phyloP scores from a whole-genome alignment of 345 rosid species.

The Draba incana region DNA sequence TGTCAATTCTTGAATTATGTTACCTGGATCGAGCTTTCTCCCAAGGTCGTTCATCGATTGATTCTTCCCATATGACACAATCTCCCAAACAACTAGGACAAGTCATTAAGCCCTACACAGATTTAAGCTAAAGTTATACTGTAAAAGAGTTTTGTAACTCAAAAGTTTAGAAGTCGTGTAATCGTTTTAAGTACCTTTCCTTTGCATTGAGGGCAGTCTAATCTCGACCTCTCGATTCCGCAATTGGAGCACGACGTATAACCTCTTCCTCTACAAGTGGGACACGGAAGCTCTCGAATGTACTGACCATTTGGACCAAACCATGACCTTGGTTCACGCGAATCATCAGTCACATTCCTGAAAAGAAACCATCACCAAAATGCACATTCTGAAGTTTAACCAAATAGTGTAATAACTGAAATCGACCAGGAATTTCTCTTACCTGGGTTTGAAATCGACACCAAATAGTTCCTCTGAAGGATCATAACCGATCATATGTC shows the following conservation, averaged over 20 bases:
- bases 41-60: constrained; percentile 92
- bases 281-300: constrained; percentile 93
- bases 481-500: constrained; percentile 66
- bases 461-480: constrained; percentile 79
- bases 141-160: background rate
- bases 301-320: constrained; percentile 95
- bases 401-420: background rate
- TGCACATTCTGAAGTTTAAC: constrained; percentile 5
- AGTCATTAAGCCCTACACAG: constrained; percentile 75
- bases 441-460: constrained; percentile 67
- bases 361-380: constrained; percentile 28
- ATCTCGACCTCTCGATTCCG: constrained; percentile 72
- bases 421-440: background rate
- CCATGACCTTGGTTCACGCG: constrained; percentile 78
- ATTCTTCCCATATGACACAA: constrained; percentile 95
- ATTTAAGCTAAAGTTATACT: background rate
- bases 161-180: background rate
- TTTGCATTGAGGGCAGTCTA: constrained; percentile 72
- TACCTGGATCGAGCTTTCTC: constrained; percentile 92
- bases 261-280: constrained; percentile 92
- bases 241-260: constrained; percentile 86
- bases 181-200: constrained; percentile 63
- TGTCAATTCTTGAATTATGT: constrained; percentile 13
- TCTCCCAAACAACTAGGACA: constrained; percentile 83
- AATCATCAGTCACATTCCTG: constrained; percentile 55